Evolutionary conservation across 805 yeast species (phyloP), one percentile per base, ranked within the genome.

Genomic region (Barnettozyma siamensis): DNA sequence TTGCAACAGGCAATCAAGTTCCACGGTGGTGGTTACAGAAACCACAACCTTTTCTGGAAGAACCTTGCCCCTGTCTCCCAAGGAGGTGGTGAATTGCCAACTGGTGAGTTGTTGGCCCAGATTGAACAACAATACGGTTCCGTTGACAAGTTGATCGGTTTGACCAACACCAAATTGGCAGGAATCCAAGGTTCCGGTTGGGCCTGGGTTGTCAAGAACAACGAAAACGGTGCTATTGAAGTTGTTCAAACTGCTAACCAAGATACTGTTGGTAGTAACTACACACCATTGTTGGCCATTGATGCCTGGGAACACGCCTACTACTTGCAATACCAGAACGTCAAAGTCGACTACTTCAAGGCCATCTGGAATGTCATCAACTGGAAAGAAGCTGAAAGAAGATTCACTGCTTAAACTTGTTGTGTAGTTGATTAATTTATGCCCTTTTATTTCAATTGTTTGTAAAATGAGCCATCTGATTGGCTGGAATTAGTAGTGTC

Each of bases 281-380:
- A 77, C 62, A 69, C 75, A 35, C 95, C 96, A 34, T 67, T 88
- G 56, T 74, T 88, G 42, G 96, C 95, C 41, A 84, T 88, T 60
- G 96, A 88, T 57, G 95, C 95, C 46, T 88, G 96, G 96, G 96
- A 88, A 67, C 96, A 88, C 60, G 96, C 96, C 41, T 88, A 88
- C 74, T 88, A 88, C 75, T 73, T 88, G 66, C 96, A 88, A 67
- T 88, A 88, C 73, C 82, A 85, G 70, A 88, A 88, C 70, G 88
- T 82, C 61, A 88, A 88, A 74, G 94, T 65, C 34, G 95, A 88
- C 60, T 88, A 88, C 71, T 88, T 88, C 78, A 80, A 84, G 67
- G 91, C 94, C 48, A 84, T 88, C 66, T 88, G 96, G 96, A 83
- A 84, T 58, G 95, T 88, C 33, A 76, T 88, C 66, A 87, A 88